These are phyloP conservation scores for Fusarium globosum DNA, from an alignment of 2,329 filamentous ascomycete species.

Conservation along the genomic window DNA sequence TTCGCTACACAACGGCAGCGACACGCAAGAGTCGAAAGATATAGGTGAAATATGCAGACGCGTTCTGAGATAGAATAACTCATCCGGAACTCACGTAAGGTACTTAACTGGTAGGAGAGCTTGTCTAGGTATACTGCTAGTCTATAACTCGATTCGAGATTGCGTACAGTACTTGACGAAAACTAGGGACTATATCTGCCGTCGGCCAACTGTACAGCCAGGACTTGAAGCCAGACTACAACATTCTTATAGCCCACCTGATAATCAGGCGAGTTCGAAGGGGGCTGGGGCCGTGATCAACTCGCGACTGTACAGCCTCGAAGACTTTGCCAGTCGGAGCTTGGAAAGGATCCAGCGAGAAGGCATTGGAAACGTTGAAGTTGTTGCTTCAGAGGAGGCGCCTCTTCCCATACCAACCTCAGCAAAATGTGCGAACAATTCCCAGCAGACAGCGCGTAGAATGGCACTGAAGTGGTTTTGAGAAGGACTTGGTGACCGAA, in stretches of 20 bases:
- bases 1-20: neutral
- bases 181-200: too few relatives aligned
- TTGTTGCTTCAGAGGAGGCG: accelerated
- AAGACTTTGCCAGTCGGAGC: neutral
- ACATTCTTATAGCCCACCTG: accelerated
- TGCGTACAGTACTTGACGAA: too few relatives aligned
- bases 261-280: neutral
- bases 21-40: accelerated
- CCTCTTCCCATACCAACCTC: accelerated
- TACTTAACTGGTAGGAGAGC: neutral
- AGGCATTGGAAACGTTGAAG: accelerated
- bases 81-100: neutral
- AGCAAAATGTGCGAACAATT: neutral
- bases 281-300: accelerated
- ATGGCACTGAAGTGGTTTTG: neutral
- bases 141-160: neutral
- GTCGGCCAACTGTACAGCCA: neutral
- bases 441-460: neutral
- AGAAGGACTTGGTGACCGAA: neutral
- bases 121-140: neutral
- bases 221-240: neutral
- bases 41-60: neutral
- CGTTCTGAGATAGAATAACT: neutral
- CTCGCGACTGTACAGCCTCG: neutral
- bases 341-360: neutral